A percentile compares a stretch with the other conserved stretches of the same genome.
These are phyloP conservation scores for Pyrenophora seminiperda DNA, from an alignment of 2,329 filamentous ascomycete genomes.

Conservation along the genomic window DNA sequence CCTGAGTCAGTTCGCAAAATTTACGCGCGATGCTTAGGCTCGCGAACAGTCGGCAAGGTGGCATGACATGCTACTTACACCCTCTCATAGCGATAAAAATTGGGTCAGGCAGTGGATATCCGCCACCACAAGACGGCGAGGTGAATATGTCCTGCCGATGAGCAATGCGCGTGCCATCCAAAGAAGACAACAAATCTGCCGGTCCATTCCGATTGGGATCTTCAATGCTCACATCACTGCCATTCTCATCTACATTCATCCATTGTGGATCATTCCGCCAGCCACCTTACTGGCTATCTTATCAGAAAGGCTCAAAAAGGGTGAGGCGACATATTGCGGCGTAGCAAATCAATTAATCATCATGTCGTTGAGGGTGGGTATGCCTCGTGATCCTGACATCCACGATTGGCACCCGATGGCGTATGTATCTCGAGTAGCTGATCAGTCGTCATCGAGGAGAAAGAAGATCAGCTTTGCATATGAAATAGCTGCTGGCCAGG, in stretches of 20 bases:
- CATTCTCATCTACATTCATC: constrained; percentile 43
- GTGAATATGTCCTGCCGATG: constrained; percentile 52
- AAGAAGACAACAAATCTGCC: constrained; percentile 53
- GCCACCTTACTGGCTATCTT: constrained; percentile 53
- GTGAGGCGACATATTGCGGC: constrained; percentile 53
- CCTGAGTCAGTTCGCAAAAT: constrained; percentile 35
- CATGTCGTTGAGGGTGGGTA: constrained; percentile 52
- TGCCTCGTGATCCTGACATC: constrained; percentile 48
- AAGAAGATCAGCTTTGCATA: constrained; percentile 53
- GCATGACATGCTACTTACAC: constrained; percentile 50
- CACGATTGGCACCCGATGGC: constrained; percentile 52
- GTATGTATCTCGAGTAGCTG: constrained; percentile 53
- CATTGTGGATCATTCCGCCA: constrained; percentile 53
- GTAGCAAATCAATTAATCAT: constrained; percentile 21
- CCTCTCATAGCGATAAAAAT: constrained; percentile 49
- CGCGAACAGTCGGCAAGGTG: constrained; percentile 47
- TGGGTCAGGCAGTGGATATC: constrained; percentile 52
- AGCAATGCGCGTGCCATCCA: constrained; percentile 51
- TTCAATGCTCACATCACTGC: constrained; percentile 33
- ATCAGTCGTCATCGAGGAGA: constrained; percentile 53
- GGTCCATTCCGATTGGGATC: constrained; percentile 57
- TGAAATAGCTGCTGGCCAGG: constrained; percentile 52
- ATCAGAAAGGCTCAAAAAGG: constrained; percentile 54
- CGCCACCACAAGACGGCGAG: constrained; percentile 52
- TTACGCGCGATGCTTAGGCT: constrained; percentile 24